Percentiles rank a stretch among this genome's conserved stretches.
Evolutionary conservation across 2,329 filamentous ascomycete genomes (phyloP).

Genomic region (Colletotrichum euphorbiae): DNA sequence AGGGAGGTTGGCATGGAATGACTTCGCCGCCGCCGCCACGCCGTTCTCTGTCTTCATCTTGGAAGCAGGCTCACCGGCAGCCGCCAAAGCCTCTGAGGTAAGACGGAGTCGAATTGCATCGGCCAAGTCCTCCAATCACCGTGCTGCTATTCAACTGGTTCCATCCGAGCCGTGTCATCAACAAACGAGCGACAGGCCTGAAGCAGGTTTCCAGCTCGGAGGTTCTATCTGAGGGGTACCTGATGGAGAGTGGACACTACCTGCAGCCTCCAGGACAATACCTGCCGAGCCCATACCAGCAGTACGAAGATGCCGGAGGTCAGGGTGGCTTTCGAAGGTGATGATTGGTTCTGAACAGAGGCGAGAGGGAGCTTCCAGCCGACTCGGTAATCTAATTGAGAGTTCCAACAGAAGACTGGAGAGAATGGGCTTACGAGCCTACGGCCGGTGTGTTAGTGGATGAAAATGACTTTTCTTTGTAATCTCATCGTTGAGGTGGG

Average conservation of each 20-base stretch:
- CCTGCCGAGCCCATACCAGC: constrained; percentile 8
- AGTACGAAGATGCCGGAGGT: constrained; percentile 6
- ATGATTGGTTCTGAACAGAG: not conserved
- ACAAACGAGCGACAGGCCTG: constrained; percentile 6
- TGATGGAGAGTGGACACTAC: constrained; percentile 33
- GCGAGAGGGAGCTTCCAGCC: constrained; percentile 1
- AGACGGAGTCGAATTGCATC: constrained; percentile 52
- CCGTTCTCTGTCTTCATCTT: constrained; percentile 52
- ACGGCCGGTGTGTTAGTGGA: not conserved
- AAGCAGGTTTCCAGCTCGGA: constrained; percentile 23
- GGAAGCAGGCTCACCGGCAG: constrained; percentile 48
- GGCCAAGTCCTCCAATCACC: constrained; percentile 48
- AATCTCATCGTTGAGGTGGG: not conserved
- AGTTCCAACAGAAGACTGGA: constrained; percentile 18
- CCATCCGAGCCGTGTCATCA: constrained; percentile 39
- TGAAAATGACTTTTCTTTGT: not conserved
- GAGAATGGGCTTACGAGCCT: constrained; percentile 24
- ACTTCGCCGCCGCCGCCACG: constrained; percentile 52
- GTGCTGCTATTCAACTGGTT: constrained; percentile 41
- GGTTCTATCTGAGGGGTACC: constrained; percentile 21
- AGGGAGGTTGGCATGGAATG: constrained; percentile 54
- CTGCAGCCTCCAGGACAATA: constrained; percentile 7
- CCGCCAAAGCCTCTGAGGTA: constrained; percentile 45
- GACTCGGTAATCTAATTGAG: not conserved
- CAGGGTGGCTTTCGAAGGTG: constrained; percentile 14